Evolutionary conservation across 2,329 filamentous ascomycete genomes (phyloP), one percentile per base, ranked within the genome.

Genomic region (Aspergillus aculeatus): DNA sequence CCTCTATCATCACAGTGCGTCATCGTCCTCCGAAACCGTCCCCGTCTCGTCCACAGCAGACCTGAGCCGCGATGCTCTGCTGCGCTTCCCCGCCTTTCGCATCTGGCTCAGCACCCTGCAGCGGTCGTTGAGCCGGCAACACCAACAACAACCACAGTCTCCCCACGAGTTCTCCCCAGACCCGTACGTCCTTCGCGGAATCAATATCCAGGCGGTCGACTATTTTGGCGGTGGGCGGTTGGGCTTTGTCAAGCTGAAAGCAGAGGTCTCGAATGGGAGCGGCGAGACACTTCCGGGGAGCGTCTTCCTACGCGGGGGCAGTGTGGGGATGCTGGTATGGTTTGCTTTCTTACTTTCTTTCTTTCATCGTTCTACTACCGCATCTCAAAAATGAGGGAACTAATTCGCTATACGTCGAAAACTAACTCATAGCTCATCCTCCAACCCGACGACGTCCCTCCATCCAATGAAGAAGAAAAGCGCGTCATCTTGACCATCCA

Each of bases 291-390:
- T 86, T 2, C 83, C 84, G 0, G 84, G 83, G 2, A 80, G 81
- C 50, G 80, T 86, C 2, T 86, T 86, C 62, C 69, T 87, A 57
- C 74, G 84, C 44, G 84, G 84, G 9, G 83, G 83, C 2, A 85
- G 82, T 71, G 83, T 86, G 1, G 84, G 77, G 9, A 83, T 86
- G 72, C 70, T 87, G 58, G 82, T 84, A 66, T 31, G 32, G 12
- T 35, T 5, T 16, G 11, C 10, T 11, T 23, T 5, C 19, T 11
- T 23, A 2, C 19, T 21, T 21, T 21, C 21, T 21, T 21, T 21
- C 21, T 21, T 21, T 21, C 2, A 21, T 21, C 21, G 21, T 21
- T 21, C 21, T 21, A 21, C 21, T 21, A 21, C 21, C 51, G 26
- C 47, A 12, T 26, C 31, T 56, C 10, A 9, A 52, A 47, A n/a